phyloP scores from a whole-genome alignment of 148 eudicot species.

The Chenopodium album region DNA sequence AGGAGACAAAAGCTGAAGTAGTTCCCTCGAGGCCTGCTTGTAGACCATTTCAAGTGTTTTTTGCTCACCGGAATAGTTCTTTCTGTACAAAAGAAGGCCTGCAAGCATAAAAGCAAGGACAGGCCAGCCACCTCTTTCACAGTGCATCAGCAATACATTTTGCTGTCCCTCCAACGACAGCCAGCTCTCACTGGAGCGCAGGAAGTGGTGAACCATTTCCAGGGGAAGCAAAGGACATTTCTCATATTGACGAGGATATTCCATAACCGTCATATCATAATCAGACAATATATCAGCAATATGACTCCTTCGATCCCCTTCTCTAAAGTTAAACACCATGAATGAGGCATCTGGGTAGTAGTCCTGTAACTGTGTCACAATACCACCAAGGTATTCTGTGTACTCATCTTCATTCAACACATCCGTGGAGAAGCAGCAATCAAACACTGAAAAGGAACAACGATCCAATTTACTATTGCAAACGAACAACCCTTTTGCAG shows the following conservation, averaged over 20 bases:
- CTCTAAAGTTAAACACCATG: conserved; percentile 82
- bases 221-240: conserved; percentile 67
- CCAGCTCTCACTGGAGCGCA: conserved; percentile 80
- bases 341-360: conserved; percentile 70
- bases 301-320: conserved; percentile 67
- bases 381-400: conserved; percentile 59
- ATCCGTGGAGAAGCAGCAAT: conserved; percentile 76
- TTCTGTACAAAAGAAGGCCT: conserved; percentile 66
- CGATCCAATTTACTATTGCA: conserved; percentile 8
- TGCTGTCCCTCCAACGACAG: conserved; percentile 68
- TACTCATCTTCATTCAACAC: conserved; percentile 68
- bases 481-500: not conserved
- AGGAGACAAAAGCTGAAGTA: conserved; percentile 61
- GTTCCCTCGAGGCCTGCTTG: conserved; percentile 73
- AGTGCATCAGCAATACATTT: conserved; percentile 72
- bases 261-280: conserved; percentile 84
- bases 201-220: conserved; percentile 74
- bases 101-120: conserved; percentile 87
- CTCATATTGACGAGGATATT: conserved; percentile 70
- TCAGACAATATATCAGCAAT: conserved; percentile 67
- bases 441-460: conserved; percentile 47
- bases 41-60: conserved; percentile 80
- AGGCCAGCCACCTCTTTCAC: conserved; percentile 87
- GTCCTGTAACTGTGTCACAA: conserved; percentile 68
- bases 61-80: conserved; percentile 62